Conservation (phyloP, 768 basidiomycete species). For the Kwoniella botswanensis region DNA sequence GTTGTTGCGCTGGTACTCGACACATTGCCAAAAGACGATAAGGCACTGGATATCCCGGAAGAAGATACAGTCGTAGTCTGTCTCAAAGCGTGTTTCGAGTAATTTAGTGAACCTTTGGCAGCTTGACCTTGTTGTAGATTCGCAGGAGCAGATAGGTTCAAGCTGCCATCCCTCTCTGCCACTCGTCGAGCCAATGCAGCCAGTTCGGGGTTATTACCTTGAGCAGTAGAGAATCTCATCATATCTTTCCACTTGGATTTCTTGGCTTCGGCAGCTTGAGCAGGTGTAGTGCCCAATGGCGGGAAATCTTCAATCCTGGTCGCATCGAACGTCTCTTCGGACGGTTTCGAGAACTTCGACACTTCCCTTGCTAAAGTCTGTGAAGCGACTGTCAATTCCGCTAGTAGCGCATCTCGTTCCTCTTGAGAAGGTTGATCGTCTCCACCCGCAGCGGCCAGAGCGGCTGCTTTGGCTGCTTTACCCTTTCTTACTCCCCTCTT, state of each 20-base stretch:
- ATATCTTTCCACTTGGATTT: conserved; percentile 83
- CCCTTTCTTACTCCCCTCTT: conserved; percentile 86
- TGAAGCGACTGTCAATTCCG: conserved; percentile 76
- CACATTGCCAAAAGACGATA: conserved; percentile 33
- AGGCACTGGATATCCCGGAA: conserved; percentile 22
- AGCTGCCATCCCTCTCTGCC: conserved; percentile 45
- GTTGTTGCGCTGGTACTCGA: conserved; percentile 37
- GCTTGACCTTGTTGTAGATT: conserved; percentile 68
- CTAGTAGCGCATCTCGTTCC: conserved; percentile 60
- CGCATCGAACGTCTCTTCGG: conserved; percentile 34
- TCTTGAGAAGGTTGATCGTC: conserved; percentile 62
- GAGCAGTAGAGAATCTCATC: conserved; percentile 62
- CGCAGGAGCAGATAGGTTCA: conserved; percentile 72
- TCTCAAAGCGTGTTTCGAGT: conserved; percentile 26
- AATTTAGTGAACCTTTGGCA: conserved; percentile 73
- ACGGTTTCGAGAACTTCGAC: conserved; percentile 42
- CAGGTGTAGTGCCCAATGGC: conserved; percentile 50
- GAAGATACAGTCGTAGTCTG: conserved; percentile 31
- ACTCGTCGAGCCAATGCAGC: conserved; percentile 53
- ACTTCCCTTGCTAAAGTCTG: conserved; percentile 84
- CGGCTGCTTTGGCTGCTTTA: conserved; percentile 61
- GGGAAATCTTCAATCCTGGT: conserved; percentile 60
- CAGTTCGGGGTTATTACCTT: conserved; percentile 49
- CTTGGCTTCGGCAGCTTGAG: conserved; percentile 66
- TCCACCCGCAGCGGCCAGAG: conserved; percentile 41